Base-by-base conservation (phyloP, 305 asterid genomes). In the Fraxinus xanthoxyloides region DNA sequence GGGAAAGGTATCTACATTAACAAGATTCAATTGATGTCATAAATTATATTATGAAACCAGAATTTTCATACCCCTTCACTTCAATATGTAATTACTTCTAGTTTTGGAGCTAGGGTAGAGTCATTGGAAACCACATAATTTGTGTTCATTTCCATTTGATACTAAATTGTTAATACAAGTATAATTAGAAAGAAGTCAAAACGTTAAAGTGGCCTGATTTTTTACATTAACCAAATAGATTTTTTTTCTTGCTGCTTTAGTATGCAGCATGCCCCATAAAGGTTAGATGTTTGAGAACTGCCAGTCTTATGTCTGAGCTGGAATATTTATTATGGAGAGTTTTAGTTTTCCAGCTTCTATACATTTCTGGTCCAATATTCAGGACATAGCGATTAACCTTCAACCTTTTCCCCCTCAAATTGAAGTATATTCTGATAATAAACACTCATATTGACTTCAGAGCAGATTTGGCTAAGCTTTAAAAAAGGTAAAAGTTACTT, bases 1-100 rank as follows among this genome's bases (percentile, higher is more conserved):
- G 98, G 99, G 78, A 94, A 93, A 94, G 99, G 99, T 96, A 91
- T 17, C 81, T 26, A 43, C 43, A 43, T 67, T 77, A 35, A 15
- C 72, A 54, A 4, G 7, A 21, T 32, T 54, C 40, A 31, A 31
- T 30, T 30, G 15, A 15, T 70, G 35, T 15, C 38, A 31, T 69
- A 69, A 15, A 70, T 70, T 24, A 26, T 65, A 23, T 61, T 10
- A 61, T 21, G 15, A 61, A 8, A 61, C 70, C 31, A 21, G 5
- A 61, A 61, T 31, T 61, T 61, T 61, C 31, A 21, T 61, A 59
- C 4, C 3, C 28, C 69, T 21, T 59, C 69, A 59, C 30, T 59
- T 59, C 30, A 59, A 21, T 59, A 59, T 7, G 69, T 23, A 23
- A 59, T 59, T 7, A 23, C 30, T 8, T 65, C 19, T 31, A 26